A percentile compares a stretch with the other conserved stretches of the same genome.
Evolutionary conservation across 768 basidiomycete genomes (phyloP).

Genomic region (Daedaleopsis sinensis): DNA sequence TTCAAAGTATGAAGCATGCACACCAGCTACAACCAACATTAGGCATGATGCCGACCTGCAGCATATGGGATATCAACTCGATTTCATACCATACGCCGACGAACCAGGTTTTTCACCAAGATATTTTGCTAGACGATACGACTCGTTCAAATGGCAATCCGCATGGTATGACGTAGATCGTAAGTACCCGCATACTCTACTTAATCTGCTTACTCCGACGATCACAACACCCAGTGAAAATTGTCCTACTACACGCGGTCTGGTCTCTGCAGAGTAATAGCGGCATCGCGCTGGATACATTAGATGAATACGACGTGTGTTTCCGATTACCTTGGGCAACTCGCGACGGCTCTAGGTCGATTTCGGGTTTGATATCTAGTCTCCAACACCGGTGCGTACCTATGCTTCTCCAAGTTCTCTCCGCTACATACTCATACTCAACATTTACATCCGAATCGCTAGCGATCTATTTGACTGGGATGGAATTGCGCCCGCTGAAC

Average conservation of each 20-base stretch:
- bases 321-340: slow-evolving; percentile 5
- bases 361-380: neutral
- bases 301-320: slow-evolving; percentile 7
- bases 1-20: slow-evolving; percentile 48
- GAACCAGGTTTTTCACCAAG: slow-evolving; percentile 40
- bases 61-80: neutral
- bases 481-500: neutral
- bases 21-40: slow-evolving; percentile 43
- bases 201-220: neutral
- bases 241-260: slow-evolving; percentile 50
- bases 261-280: slow-evolving; percentile 38
- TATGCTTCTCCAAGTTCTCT: too few relatives aligned
- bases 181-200: slow-evolving; percentile 32
- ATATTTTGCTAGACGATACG: slow-evolving; percentile 34
- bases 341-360: neutral
- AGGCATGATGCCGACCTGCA: neutral
- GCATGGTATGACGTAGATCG: slow-evolving; percentile 48
- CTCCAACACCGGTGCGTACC: neutral
- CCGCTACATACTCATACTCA: too few relatives aligned
- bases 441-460: too few relatives aligned
- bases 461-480: neutral
- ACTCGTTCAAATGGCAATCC: slow-evolving; percentile 38
- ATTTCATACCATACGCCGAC: slow-evolving; percentile 53
- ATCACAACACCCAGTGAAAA: slow-evolving; percentile 41
- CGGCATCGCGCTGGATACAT: neutral